Conservation (phyloP, 257 asterid species). For the Ilex aquifolium region DNA sequence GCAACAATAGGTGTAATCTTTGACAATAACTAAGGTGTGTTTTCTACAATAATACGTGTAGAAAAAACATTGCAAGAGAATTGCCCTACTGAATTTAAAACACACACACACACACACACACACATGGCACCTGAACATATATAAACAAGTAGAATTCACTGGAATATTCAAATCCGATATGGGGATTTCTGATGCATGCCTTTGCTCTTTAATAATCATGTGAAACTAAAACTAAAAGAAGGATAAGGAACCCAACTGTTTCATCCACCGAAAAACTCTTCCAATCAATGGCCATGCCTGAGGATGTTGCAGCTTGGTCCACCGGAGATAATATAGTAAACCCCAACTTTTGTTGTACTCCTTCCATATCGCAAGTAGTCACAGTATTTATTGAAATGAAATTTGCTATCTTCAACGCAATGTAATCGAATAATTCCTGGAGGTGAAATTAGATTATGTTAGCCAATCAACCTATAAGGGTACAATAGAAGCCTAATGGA, state of each 20-base stretch:
- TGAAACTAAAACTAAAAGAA: not conserved
- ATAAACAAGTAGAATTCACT: no score
- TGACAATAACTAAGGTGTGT: no score
- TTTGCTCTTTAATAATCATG: not conserved
- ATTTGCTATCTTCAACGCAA: constrained; percentile 54
- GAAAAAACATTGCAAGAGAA: no score
- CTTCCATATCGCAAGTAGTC: constrained; percentile 7
- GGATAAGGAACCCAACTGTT: constrained; percentile 41
- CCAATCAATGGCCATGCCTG: constrained; percentile 42
- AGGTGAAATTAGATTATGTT: not conserved
- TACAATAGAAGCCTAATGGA: not conserved
- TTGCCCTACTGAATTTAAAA: no score
- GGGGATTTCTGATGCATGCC: not conserved
- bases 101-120: no score
- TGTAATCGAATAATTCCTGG: constrained; percentile 61
- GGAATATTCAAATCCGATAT: not conserved
- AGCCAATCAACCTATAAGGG: not conserved
- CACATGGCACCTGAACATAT: no score
- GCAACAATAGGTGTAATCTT: no score
- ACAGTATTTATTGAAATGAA: constrained; percentile 36
- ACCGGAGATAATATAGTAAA: constrained; percentile 52
- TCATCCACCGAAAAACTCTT: constrained; percentile 27
- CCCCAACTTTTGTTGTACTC: constrained; percentile 41
- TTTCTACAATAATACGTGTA: no score
- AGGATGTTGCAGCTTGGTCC: constrained; percentile 34